Conservation (phyloP, 352 stramenopile species). For the Globisporangium iwayamae region DNA sequence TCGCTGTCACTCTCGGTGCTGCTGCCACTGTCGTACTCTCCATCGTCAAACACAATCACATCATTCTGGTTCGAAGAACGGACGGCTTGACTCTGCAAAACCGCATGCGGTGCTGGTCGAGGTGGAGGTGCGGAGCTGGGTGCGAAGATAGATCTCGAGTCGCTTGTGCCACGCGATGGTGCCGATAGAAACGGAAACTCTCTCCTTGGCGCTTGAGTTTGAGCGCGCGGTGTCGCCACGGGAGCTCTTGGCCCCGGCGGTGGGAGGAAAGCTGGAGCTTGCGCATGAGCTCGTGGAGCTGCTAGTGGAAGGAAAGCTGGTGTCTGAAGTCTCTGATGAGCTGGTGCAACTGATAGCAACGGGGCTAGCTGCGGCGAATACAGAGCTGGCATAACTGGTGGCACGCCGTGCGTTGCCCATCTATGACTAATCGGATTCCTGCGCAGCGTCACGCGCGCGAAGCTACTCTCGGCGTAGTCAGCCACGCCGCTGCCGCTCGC, state of each 20-base stretch:
- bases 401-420: conserved; percentile 1
- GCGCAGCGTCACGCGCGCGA: conserved; percentile 4
- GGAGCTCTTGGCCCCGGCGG: background rate
- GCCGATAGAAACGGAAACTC: conserved; percentile 5
- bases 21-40: conserved; percentile 4
- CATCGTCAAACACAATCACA: conserved; percentile 11
- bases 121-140: background rate
- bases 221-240: background rate
- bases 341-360: background rate
- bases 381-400: background rate
- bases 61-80: background rate
- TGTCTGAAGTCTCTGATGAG: background rate
- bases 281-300: background rate
- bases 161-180: background rate
- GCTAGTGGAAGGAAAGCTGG: background rate
- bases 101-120: background rate
- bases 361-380: background rate
- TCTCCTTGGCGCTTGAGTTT: background rate
- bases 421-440: background rate
- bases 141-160: conserved; percentile 8
- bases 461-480: background rate
- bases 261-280: conserved; percentile 5
- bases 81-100: background rate
- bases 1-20: conserved; percentile 16
- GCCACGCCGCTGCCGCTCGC: background rate